phyloP scores from a whole-genome alignment of 768 basidiomycete genomes.

The Pleurotus tuoliensis region DNA sequence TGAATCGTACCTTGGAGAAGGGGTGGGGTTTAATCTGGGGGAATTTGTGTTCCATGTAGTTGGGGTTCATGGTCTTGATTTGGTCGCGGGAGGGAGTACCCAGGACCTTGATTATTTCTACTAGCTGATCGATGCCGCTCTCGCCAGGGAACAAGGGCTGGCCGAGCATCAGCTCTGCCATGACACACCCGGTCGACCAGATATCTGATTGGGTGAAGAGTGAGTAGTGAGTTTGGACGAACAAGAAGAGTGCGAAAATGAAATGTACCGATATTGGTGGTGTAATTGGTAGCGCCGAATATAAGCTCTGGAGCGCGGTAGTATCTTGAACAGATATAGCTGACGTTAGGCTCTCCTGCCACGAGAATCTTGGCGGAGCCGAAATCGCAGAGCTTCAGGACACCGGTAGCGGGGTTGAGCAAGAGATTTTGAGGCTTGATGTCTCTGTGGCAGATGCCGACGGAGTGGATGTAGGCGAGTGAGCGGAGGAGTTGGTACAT shows the following conservation, averaged over 20 bases:
- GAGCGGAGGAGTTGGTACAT: slow-evolving; percentile 99
- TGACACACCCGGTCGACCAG: slow-evolving; percentile 99
- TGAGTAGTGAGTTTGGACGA: no score
- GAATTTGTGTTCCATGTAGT: slow-evolving; percentile 99
- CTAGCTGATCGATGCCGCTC: slow-evolving; percentile 97
- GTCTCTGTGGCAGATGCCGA: slow-evolving; percentile 99
- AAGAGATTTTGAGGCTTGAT: slow-evolving; percentile 99
- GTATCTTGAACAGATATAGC: slow-evolving; percentile 99
- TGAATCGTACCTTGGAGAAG: slow-evolving; percentile 80
- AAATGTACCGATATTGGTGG: slow-evolving; percentile 96
- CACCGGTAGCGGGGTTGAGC: slow-evolving; percentile 93
- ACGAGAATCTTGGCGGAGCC: slow-evolving; percentile 98
- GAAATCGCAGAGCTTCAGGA: slow-evolving; percentile 98
- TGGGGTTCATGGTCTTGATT: slow-evolving; percentile 99
- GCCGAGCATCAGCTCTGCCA: slow-evolving; percentile 99
- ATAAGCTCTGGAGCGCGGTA: slow-evolving; percentile 99
- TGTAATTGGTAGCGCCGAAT: slow-evolving; percentile 99
- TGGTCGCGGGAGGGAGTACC: slow-evolving; percentile 98
- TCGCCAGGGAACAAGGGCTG: slow-evolving; percentile 99
- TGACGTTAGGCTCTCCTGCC: slow-evolving; percentile 97
- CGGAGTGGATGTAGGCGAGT: slow-evolving; percentile 97
- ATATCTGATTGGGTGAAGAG: no score
- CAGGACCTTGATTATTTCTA: slow-evolving; percentile 99
- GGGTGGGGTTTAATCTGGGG: slow-evolving; percentile 99
- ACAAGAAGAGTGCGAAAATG: no score